A percentile compares a stretch with the other conserved stretches of the same genome.
phyloP scores from a whole-genome alignment of 768 basidiomycete genomes.

The Boletus subcaerulescens region DNA sequence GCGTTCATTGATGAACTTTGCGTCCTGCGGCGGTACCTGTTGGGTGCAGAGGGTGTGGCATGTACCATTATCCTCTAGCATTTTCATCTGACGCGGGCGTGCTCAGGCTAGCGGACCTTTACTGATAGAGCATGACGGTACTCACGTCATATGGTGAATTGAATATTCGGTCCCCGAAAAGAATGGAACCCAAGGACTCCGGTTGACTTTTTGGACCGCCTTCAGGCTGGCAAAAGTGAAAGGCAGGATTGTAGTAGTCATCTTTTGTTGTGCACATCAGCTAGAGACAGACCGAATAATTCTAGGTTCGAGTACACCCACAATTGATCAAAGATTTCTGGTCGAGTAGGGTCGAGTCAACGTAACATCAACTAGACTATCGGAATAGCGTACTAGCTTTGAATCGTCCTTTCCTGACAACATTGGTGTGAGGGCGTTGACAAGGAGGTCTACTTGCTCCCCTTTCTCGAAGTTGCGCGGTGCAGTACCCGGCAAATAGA shows the following conservation, averaged over 20 bases:
- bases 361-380: background rate
- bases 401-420: constrained; percentile 61
- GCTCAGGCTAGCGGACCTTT: constrained; percentile 5
- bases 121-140: constrained; percentile 5
- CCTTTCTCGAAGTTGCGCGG: constrained; percentile 76
- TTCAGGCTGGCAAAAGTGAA: constrained; percentile 82
- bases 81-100: constrained; percentile 57
- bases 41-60: constrained; percentile 73
- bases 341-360: constrained; percentile 5
- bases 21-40: constrained; percentile 64
- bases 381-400: constrained; percentile 58
- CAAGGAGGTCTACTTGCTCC: constrained; percentile 75
- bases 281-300: background rate
- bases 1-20: constrained; percentile 87
- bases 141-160: constrained; percentile 84
- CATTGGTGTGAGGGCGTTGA: constrained; percentile 90
- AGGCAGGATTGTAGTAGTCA: constrained; percentile 87
- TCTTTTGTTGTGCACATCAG: constrained; percentile 43
- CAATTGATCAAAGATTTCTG: constrained; percentile 93
- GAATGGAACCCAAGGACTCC: constrained; percentile 86
- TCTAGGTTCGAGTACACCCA: constrained; percentile 27
- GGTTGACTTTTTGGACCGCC: constrained; percentile 72
- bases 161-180: constrained; percentile 97
- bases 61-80: constrained; percentile 72
- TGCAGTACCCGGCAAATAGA: constrained; percentile 91